Conservation (phyloP, 2,329 filamentous ascomycete species). For the Aspergillus persii region DNA sequence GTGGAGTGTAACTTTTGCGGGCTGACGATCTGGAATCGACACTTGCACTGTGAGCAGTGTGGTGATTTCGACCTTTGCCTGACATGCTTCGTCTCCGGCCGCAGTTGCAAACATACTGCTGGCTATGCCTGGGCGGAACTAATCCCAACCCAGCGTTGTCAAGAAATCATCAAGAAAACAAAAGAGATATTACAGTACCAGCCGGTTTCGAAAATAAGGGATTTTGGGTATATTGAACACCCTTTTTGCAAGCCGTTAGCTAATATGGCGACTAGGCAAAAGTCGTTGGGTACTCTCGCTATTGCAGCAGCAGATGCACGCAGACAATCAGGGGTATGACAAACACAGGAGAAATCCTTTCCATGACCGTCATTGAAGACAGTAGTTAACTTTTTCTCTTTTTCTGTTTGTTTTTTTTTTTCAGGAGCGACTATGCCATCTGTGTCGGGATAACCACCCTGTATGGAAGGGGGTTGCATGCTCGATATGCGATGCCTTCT, state of each 20-base stretch:
- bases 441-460: conserved; percentile 36
- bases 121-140: conserved; percentile 36
- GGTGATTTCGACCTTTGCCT: conserved; percentile 38
- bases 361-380: not conserved
- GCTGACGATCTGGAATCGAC: conserved; percentile 39
- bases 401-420: no score
- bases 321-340: conserved; percentile 21
- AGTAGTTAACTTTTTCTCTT: conserved; percentile 7
- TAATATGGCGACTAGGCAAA: conserved; percentile 8
- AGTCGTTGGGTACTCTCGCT: conserved; percentile 22
- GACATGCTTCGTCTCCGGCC: conserved; percentile 34
- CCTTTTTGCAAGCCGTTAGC: not conserved
- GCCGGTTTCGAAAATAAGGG: not conserved
- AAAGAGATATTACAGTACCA: not conserved
- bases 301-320: conserved; percentile 24
- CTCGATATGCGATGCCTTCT: conserved; percentile 34
- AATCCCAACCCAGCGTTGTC: conserved; percentile 27
- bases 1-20: conserved; percentile 39
- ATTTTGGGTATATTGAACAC: conserved; percentile 4
- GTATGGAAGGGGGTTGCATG: conserved; percentile 36
- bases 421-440: conserved; percentile 33
- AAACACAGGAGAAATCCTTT: not conserved
- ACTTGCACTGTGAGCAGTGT: conserved; percentile 37
- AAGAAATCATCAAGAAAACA: conserved; percentile 15
- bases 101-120: conserved; percentile 34